Evolutionary conservation across 257 asterid genomes (phyloP), one percentile per base, ranked within the genome.

Genomic region (Striga asiatica): DNA sequence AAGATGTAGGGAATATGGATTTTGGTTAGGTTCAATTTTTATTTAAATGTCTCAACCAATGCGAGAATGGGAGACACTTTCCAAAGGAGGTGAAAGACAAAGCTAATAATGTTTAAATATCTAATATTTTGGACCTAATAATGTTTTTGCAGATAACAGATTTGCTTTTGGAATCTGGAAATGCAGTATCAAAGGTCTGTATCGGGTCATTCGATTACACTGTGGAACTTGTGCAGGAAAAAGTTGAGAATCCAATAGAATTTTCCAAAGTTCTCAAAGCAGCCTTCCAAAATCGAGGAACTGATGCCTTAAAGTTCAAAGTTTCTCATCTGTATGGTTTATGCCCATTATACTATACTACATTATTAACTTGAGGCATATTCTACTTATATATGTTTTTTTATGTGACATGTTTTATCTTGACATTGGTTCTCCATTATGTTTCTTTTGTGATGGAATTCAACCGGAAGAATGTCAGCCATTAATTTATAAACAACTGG

Each of bases 251-350:
- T 68, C 99, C 99, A 42, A 69, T 82, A 58, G 95, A 92, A 74
- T 88, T 92, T 66, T 73, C 89, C 60, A 74, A 66, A 73, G 75
- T 82, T 66, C 91, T 92, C 68, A 92, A 82, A 88, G 69, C 68
- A 14, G 93, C 95, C 69, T 79, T 92, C 55, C 84, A 64, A 66
- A 77, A 73, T 63, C 87, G 97, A 68, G 94, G 93, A 76, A 66
- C 76, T 39, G 93, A 88, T 65, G 54, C 62, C 38, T 71, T 63
- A 61, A 88, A 81, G 87, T 70, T 71, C 66, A 75, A 74, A 49
- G 84, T 77, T 56, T 82, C 97, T 62, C 97, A 92, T 79, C 80
- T 92, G 99, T 92, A 92, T 67, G 95, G 66, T 72, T 73, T 60
- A 49, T 58, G 35, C 64, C n/a, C 63, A 46, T 54, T 68, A 37